Evolutionary conservation across 1,139 yeast species (phyloP).

Genomic region (Taphrina betulina): DNA sequence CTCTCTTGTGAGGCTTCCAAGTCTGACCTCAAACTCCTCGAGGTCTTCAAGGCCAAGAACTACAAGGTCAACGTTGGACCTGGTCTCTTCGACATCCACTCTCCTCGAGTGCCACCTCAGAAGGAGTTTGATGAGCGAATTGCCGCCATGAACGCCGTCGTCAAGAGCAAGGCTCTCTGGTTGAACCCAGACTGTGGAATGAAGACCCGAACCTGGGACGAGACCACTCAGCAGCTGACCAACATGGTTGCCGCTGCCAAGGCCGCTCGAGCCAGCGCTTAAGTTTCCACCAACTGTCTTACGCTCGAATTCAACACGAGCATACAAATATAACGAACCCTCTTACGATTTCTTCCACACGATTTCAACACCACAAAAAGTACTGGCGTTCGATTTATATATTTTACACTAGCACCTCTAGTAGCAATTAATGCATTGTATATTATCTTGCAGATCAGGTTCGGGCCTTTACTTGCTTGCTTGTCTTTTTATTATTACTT

Average conservation of each 20-base stretch:
- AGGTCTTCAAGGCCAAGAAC: slow-evolving; percentile 76
- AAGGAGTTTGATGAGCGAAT: slow-evolving; percentile 93
- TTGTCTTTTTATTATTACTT: too few relatives aligned
- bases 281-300: too few relatives aligned
- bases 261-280: slow-evolving; percentile 42
- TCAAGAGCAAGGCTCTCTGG: slow-evolving; percentile 98
- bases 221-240: slow-evolving; percentile 74
- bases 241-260: slow-evolving; percentile 99
- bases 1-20: slow-evolving; percentile 98
- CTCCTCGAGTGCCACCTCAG: slow-evolving; percentile 98
- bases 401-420: too few relatives aligned
- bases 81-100: slow-evolving; percentile 98
- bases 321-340: background rate
- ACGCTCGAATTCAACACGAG: background rate
- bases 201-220: slow-evolving; percentile 91
- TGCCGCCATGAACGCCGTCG: slow-evolving; percentile 89
- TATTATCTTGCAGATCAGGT: too few relatives aligned
- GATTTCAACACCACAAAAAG: background rate
- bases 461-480: too few relatives aligned
- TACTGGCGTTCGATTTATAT: background rate
- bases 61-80: slow-evolving; percentile 99
- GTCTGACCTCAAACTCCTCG: slow-evolving; percentile 97
- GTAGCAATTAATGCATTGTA: too few relatives aligned
- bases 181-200: slow-evolving; percentile 99
- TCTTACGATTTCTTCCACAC: background rate